Evolutionary conservation across 192 early-diverging fungal genomes (phyloP), one percentile per base, ranked within the genome.

Genomic region (Podila epigama): DNA sequence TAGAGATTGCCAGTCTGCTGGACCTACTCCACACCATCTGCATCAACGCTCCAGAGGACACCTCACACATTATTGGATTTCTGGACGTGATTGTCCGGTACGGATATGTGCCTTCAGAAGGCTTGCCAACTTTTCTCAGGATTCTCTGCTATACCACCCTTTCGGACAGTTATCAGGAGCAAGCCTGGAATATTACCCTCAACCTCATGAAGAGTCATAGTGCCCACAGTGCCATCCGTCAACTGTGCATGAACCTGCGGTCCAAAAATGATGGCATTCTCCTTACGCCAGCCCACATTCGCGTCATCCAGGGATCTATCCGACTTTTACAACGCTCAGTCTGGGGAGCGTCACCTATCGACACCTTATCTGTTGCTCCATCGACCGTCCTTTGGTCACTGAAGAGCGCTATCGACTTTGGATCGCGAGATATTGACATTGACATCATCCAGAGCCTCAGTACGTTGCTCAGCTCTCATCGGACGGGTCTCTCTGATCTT

Each of bases 181-280:
- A 56, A 58, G 70, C 69, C 31, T 90, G 88, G 89, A 67, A 79
- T 31, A 87, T 90, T 51, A 87, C 90, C 65, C 72, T 79, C 27
- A 90, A 91, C 69, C 65, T 92, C 34, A 70, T 91, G 58, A 82
- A 80, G 44, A 89, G 87, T 32, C 89, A 90, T 41, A 86, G 84
- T 55, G 88, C 86, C 0, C 84, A 87, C n/a, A 85, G 75, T 29
- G 75, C 86, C 3, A 86, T 89, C 25, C 69, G 82, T 48, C 80
- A 82, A 2, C 55, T 92, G 18, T 91, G 86, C 60, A 73, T 84
- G 29, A 84, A 85, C 44, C 40, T 90, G 28, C 81, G 73, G n/a
- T 58, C 61, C 0, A 77, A 84, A 31, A 48, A 51, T 41, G 66
- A 52, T 18, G 51, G 39, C 11, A 16, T 36, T 16, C 35, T 77